These are phyloP conservation scores for Clohesyomyces aquaticus DNA, from an alignment of 495 filamentous ascomycete genomes.

Conservation along the genomic window DNA sequence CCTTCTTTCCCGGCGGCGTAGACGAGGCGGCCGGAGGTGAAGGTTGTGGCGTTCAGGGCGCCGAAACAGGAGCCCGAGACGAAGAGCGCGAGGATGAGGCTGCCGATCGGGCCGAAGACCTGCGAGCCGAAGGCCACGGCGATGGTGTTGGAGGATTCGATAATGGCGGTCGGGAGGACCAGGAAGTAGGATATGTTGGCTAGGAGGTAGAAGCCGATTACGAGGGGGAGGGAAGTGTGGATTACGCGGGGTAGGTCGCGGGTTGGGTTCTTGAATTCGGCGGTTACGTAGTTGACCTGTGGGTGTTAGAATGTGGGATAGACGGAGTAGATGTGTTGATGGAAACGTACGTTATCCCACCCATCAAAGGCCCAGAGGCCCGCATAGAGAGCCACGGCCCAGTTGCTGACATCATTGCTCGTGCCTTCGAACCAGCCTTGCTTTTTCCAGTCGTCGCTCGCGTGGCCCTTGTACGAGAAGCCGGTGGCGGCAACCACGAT, in stretches of 20 bases:
- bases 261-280: constrained; percentile 89
- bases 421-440: constrained; percentile 89
- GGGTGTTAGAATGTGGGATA: background rate
- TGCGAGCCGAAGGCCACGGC: constrained; percentile 91
- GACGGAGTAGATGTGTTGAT: background rate
- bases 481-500: constrained; percentile 90
- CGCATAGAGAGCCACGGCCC: constrained; percentile 92
- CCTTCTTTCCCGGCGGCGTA: constrained; percentile 96
- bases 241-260: constrained; percentile 93
- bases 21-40: constrained; percentile 87
- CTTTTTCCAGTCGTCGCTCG: constrained; percentile 86
- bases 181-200: constrained; percentile 94
- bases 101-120: constrained; percentile 83
- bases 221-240: constrained; percentile 94
- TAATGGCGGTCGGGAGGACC: constrained; percentile 78
- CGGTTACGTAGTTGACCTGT: constrained; percentile 94
- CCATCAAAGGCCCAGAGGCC: constrained; percentile 98
- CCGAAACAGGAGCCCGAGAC: constrained; percentile 85
- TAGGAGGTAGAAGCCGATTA: constrained; percentile 86
- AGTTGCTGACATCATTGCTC: constrained; percentile 73
- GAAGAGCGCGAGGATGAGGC: constrained; percentile 83
- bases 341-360: constrained; percentile 87
- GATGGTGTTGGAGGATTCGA: constrained; percentile 86
- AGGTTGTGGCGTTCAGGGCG: constrained; percentile 90
- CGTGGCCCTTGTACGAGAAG: constrained; percentile 70